These are phyloP conservation scores for Acanthamoeba healyi DNA, from an alignment of 208 protist genomes.

Conservation along the genomic window DNA sequence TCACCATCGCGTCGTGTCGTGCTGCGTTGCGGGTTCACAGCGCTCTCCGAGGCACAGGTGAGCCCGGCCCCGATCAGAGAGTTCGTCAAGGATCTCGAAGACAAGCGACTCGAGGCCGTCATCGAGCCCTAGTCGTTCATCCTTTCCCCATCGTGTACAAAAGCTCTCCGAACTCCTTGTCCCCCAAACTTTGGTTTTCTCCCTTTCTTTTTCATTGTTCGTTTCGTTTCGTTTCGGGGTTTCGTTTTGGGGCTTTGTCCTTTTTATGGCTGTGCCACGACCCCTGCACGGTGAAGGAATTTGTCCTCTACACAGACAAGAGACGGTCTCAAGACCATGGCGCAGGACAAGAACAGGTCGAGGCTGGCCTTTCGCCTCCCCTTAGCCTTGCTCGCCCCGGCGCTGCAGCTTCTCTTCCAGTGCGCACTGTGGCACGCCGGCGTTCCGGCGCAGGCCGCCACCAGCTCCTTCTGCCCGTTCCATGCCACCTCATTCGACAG, in stretches of 20 bases:
- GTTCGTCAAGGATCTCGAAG: slow-evolving; percentile 50
- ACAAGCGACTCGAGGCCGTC: slow-evolving; percentile 60
- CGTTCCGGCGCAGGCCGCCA: neutral
- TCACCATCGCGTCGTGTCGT: neutral
- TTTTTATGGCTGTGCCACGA: neutral
- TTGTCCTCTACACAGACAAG: neutral
- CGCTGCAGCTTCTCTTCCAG: neutral
- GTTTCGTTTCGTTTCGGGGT: neutral
- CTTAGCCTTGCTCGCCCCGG: neutral
- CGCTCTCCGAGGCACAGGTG: slow-evolving; percentile 40
- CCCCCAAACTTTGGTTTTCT: neutral
- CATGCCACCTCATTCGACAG: neutral
- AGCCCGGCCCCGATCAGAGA: slow-evolving; percentile 29
- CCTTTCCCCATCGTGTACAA: neutral
- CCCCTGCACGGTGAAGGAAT: too few relatives aligned
- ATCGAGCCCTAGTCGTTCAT: slow-evolving; percentile 7
- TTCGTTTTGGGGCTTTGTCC: neutral
- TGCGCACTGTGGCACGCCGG: neutral
- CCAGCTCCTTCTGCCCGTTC: neutral
- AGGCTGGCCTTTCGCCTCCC: neutral
- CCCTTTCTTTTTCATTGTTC: too few relatives aligned
- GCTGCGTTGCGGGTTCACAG: neutral
- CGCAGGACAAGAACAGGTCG: neutral
- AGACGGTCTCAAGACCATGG: too few relatives aligned
- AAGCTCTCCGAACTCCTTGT: too few relatives aligned